Conservation (phyloP, 495 filamentous ascomycete species). For the Talaromyces thailandensis region DNA sequence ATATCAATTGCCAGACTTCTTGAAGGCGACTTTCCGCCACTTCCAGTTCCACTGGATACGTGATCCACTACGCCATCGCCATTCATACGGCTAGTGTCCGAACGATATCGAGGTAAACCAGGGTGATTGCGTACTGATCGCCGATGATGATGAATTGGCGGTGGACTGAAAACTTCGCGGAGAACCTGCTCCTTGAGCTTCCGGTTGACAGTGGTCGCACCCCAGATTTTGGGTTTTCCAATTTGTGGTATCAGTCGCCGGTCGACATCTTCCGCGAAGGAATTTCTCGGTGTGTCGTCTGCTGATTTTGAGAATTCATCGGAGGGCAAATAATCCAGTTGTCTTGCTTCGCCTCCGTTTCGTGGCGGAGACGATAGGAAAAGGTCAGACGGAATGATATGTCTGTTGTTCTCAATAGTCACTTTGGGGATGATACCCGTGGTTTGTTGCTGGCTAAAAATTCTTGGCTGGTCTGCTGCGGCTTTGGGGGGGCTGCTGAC, state of each 20-base stretch:
- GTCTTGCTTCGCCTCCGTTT: background rate
- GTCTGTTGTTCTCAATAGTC: constrained; percentile 88
- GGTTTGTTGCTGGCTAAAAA: constrained; percentile 73
- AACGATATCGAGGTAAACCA: constrained; percentile 35
- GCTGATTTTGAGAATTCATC: background rate
- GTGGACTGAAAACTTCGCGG: constrained; percentile 84
- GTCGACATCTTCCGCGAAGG: background rate
- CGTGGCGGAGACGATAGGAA: constrained; percentile 26
- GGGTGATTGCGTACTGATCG: constrained; percentile 56
- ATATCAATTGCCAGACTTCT: constrained; percentile 25
- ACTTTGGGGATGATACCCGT: constrained; percentile 71
- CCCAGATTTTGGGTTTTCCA: constrained; percentile 48
- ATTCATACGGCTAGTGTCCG: constrained; percentile 24
- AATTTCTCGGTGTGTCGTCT: constrained; percentile 2
- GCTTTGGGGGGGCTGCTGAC: constrained; percentile 6
- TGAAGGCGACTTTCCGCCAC: constrained; percentile 10
- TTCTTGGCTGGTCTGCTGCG: constrained; percentile 42
- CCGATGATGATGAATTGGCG: constrained; percentile 60
- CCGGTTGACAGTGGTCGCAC: constrained; percentile 88
- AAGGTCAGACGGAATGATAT: constrained; percentile 82
- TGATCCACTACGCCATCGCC: constrained; percentile 25
- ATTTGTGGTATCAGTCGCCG: constrained; percentile 1
- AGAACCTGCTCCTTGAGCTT: constrained; percentile 85
- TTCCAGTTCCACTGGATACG: constrained; percentile 10
- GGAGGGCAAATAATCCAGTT: background rate